Evolutionary conservation across 306 rosid species (phyloP), one percentile per base, ranked within the genome.

Genomic region (Begonia loranthoides): DNA sequence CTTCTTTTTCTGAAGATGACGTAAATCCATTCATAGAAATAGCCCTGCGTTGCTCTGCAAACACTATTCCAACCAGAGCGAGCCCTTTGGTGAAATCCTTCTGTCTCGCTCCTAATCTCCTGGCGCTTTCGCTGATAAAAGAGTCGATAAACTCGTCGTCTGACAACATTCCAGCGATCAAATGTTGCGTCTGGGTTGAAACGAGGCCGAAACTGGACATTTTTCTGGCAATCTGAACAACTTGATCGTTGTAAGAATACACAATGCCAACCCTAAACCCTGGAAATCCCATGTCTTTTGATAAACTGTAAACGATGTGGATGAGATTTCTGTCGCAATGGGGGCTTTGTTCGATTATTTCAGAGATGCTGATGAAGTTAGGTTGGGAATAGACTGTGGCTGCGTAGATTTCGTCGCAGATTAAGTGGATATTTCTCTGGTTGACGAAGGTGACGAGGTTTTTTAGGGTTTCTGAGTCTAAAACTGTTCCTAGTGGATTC

Each of bases 171-270:
- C 81, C 54, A 7, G 93, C 85, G 0, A 82, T 59, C 11, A 86
- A 68, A 24, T 74, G 65, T 48, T 87, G 96, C 0, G 96, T 87
- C 17, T 87, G 94, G 0, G 94, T 50, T 1, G 96, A 87, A 1
- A 87, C 93, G 12, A 79, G 74, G 33, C 96, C 87, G 21, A 87
- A 87, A 63, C 96, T 87, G 0, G 96, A 87, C 96, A 87, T 87
- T 53, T 74, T 87, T 2, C 89, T 69, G 2, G 87, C 79, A 3
- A 79, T 75, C 0, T 43, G 28, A 0, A 87, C 89, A 0, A 79
- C 96, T 0, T 19, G 70, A 1, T 86, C 87, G 4, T 86, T 86
- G 76, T 86, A 86, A 0, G 95, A 86, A 45, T 86, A 86, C 41
- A 86, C 66, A 49, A 82, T 79, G 6, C 95, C 87, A 15, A 82